phyloP scores from a whole-genome alignment of 495 filamentous ascomycete genomes.

The Cercophora sp. region DNA sequence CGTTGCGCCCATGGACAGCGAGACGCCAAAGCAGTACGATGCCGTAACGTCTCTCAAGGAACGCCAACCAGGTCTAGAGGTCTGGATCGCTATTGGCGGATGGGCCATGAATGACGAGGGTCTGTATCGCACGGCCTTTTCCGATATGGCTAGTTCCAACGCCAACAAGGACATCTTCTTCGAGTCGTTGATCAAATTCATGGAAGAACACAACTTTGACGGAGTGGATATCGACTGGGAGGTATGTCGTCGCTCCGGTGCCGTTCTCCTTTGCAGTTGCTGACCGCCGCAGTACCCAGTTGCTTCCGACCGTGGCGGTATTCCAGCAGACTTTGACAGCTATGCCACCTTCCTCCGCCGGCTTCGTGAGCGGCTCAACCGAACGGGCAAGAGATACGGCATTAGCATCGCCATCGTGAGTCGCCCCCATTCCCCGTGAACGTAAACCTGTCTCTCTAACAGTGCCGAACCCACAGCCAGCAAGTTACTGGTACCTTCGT shows the following conservation, averaged over 20 bases:
- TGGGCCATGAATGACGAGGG: conserved; percentile 40
- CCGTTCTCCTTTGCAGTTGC: background rate
- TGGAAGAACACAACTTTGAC: conserved; percentile 21
- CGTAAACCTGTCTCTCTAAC: too few relatives aligned
- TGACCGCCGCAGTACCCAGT: conserved; percentile 12
- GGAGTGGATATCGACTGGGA: conserved; percentile 24
- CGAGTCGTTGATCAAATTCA: conserved; percentile 11
- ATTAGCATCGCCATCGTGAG: conserved; percentile 7
- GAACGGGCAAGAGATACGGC: background rate
- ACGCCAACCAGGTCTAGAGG: conserved; percentile 24
- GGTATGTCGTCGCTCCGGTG: too few relatives aligned
- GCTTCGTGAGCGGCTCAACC: conserved; percentile 13
- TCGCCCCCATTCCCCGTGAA: background rate
- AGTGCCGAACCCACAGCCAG: too few relatives aligned
- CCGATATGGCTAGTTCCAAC: conserved; percentile 18
- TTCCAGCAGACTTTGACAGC: conserved; percentile 10
- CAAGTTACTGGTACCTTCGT: conserved; percentile 47
- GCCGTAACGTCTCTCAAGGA: conserved; percentile 25
- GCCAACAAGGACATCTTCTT: conserved; percentile 23
- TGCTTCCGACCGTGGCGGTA: conserved; percentile 15
- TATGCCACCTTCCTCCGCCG: conserved; percentile 1
- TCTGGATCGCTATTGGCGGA: conserved; percentile 39
- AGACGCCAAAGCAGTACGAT: conserved; percentile 4
- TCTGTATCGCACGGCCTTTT: conserved; percentile 20
- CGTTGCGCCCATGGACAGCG: conserved; percentile 16